Evolutionary conservation across 1,284 basidiomycete species (phyloP), one percentile per base, ranked within the genome.

Genomic region (Ceraceosorus guamensis): DNA sequence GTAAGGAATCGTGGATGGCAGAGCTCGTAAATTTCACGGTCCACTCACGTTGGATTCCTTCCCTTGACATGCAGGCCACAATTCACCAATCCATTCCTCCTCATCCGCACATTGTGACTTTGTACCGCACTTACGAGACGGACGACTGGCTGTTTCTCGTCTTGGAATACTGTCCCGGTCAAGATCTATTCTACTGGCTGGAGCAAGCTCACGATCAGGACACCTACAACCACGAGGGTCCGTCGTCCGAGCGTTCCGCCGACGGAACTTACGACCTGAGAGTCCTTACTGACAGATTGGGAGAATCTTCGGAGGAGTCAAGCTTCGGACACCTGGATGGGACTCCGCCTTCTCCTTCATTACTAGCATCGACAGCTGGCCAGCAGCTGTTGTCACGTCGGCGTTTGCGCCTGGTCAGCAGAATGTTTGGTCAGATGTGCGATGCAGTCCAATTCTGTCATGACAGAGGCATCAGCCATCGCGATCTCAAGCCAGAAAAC

Each of bases 371-470:
- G n/a, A 77, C 76, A 1, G 87, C 87, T 31, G 83, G 91, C 63
- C 82, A 84, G 50, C 85, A 88, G 63, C 81, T 97, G 45, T 85
- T 98, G 47, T 89, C 89, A 14, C 84, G 85, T 54, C 86, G 86
- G 41, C 87, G 93, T 61, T 83, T 98, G 43, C 85, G 88, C 30
- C 84, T 98, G 65, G 90, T 98, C 68, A 86, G 91, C 7, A 86
- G 88, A 73, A 98, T 98, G 95, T 98, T 98, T 78, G 81, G 84
- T 80, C 82, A 98, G 79, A 98, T 98, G 90, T 98, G 95, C 76
- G 88, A 93, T 62, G 91, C 93, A 35, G 91, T 98, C 10, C 89
- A 90, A 3, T 85, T 88, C n/a, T 97, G 93, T 78, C 93, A 98
- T 75, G 86, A 88, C 43, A 85, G 87, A 59, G 87, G 87, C 47